These are phyloP conservation scores for Rhodomyrtus psidioides DNA, from an alignment of 441 rosid species.

Conservation along the genomic window DNA sequence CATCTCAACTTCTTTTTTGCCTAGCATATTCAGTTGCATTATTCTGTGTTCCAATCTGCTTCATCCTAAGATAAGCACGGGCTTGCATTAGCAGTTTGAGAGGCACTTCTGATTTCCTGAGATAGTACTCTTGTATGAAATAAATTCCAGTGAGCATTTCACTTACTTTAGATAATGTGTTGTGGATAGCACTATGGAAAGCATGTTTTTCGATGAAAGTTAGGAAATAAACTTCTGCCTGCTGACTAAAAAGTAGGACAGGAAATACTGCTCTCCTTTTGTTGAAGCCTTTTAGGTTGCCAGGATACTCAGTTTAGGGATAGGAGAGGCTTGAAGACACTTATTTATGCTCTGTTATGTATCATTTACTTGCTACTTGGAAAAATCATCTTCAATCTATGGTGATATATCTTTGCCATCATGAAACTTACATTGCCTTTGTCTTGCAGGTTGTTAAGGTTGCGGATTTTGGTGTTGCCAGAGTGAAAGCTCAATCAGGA, in stretches of 20 bases:
- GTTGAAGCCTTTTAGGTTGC: not conserved
- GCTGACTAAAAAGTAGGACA: not conserved
- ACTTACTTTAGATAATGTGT: not conserved
- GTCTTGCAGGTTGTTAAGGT: constrained; percentile 74
- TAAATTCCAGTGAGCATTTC: not conserved
- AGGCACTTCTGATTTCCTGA: not conserved
- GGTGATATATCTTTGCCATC: not conserved
- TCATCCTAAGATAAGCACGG: not conserved
- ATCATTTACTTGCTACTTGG: not conserved
- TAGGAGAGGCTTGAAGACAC: not conserved
- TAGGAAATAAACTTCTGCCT: not conserved
- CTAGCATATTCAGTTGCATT: not conserved
- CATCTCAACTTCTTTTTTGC: not conserved
- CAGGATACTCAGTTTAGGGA: not conserved
- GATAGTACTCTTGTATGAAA: not conserved
- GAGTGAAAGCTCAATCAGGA: constrained; percentile 90
- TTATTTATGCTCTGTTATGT: not conserved
- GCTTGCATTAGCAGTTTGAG: not conserved
- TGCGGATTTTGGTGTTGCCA: constrained; percentile 98
- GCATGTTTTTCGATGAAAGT: not conserved
- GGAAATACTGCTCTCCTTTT: not conserved
- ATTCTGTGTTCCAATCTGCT: not conserved
- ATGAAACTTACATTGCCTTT: not conserved
- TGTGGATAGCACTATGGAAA: not conserved
- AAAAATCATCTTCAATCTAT: not conserved